Evolutionary conservation across 164 flowering plant genomes (phyloP), one percentile per base, ranked within the genome.

Genomic region (Euptelea pleiosperma): DNA sequence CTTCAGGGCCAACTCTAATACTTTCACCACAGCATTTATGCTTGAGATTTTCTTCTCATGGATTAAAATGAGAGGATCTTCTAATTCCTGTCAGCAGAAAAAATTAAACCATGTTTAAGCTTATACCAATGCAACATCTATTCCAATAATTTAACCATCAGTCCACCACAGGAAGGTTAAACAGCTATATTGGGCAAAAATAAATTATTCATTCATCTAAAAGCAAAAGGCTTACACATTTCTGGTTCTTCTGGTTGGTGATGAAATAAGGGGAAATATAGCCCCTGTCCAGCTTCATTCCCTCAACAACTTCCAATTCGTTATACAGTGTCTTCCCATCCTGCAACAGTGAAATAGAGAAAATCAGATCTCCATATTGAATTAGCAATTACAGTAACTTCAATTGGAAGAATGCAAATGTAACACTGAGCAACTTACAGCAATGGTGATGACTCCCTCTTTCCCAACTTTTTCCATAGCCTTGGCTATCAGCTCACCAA

Each of bases 391-490:
- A 41, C 8, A 56, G 16, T n/a, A n/a, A 10, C 34, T 47, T 21
- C 40, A 36, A 25, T 3, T 37, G 11, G 24, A 31, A 37, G 8
- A 44, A 6, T 5, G 16, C 12, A 8, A 44, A 4, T 15, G 8
- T n/a, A 46, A 37, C 8, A 53, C 1, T 22, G 2, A 15, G 8
- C 10, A 45, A 71, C 89, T 80, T 77, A 93, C 98, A 37, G 83
- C 62, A 61, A 93, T 90, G 12, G 98, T 90, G 60, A 93, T 93
- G 14, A 93, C 98, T 33, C 98, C 98, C 67, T 89, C 98, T 70
- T 93, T 93, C 65, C 98, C 98, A 71, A 93, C 98, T 68, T 76
- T 89, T 67, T 93, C 98, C 98, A 93, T 92, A 6, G 98, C 98
- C 75, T 84, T 89, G 29, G 98, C 98, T 58, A 92, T 89, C 63